Conservation (phyloP, 225 moss, liverwort and hornwort genomes). For the Takakia lepidozioides region DNA sequence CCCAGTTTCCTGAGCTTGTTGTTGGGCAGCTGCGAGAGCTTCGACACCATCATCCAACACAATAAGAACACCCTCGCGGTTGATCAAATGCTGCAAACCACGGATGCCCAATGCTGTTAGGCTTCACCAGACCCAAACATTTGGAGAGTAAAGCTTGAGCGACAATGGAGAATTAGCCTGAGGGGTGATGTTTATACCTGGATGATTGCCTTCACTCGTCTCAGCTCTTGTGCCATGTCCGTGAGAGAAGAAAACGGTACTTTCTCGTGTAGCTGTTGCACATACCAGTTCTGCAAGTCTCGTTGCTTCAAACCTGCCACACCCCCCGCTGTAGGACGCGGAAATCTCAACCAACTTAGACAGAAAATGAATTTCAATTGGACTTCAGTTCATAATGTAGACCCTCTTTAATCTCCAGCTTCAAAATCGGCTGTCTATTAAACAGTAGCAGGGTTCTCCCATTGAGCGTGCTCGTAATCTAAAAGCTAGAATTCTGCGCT, state of each 20-base stretch:
- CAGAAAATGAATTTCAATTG: too few relatives aligned
- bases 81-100: conserved; percentile 76
- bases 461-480: background rate
- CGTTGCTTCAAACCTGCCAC: conserved; percentile 77
- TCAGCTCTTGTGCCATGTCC: conserved; percentile 71
- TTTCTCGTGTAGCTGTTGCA: conserved; percentile 66
- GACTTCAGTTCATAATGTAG: too few relatives aligned
- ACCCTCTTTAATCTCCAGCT: too few relatives aligned
- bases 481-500: background rate
- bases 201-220: conserved; percentile 84
- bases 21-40: conserved; percentile 37
- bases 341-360: too few relatives aligned
- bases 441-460: too few relatives aligned
- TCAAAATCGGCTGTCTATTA: too few relatives aligned
- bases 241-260: conserved; percentile 57
- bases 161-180: too few relatives aligned
- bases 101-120: too few relatives aligned
- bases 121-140: too few relatives aligned
- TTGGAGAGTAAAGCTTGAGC: too few relatives aligned
- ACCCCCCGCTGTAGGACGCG: conserved; percentile 39
- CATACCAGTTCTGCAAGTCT: conserved; percentile 87
- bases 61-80: conserved; percentile 87
- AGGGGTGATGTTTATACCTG: too few relatives aligned
- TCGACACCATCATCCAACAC: conserved; percentile 85
- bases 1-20: conserved; percentile 26